Conservation (phyloP, 2,329 filamentous ascomycete genomes). For the Colletotrichum euphorbiae region DNA sequence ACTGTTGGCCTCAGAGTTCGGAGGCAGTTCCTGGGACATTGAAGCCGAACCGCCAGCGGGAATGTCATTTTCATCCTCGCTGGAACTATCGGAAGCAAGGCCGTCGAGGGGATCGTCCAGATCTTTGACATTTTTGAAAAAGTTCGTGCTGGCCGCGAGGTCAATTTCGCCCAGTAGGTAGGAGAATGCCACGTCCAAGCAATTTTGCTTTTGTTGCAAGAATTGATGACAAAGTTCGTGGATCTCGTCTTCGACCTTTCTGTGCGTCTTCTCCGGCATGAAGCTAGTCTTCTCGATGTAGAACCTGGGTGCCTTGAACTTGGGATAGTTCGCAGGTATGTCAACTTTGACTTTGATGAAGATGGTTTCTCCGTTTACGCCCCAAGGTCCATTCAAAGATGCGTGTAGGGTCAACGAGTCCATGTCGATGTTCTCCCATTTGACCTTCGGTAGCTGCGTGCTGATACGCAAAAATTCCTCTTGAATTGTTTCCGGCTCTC, state of each 20-base stretch:
- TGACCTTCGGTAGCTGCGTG: constrained; percentile 71
- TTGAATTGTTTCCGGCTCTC: constrained; percentile 70
- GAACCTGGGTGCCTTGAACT: constrained; percentile 68
- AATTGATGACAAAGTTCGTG: constrained; percentile 68
- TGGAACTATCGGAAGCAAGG: constrained; percentile 82
- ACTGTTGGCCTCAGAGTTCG: constrained; percentile 65
- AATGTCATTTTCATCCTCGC: constrained; percentile 76
- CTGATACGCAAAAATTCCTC: constrained; percentile 74
- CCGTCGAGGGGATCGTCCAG: constrained; percentile 68
- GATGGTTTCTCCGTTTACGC: constrained; percentile 65
- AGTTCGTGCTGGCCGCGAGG: constrained; percentile 68
- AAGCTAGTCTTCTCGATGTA: constrained; percentile 71
- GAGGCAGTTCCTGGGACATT: constrained; percentile 71
- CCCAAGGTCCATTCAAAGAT: constrained; percentile 75
- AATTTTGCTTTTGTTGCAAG: constrained; percentile 69
- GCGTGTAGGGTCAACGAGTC: constrained; percentile 68
- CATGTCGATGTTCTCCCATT: constrained; percentile 74
- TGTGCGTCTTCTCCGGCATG: constrained; percentile 67
- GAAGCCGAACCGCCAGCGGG: constrained; percentile 64
- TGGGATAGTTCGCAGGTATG: constrained; percentile 70
- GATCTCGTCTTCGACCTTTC: constrained; percentile 65
- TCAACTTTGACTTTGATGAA: constrained; percentile 72
- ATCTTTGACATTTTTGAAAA: constrained; percentile 74
- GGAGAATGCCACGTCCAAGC: constrained; percentile 70
- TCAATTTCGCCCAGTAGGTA: constrained; percentile 74